These are phyloP conservation scores for Cutaneotrichosporon daszewskae DNA, from an alignment of 1,284 basidiomycete genomes.

Conservation along the genomic window DNA sequence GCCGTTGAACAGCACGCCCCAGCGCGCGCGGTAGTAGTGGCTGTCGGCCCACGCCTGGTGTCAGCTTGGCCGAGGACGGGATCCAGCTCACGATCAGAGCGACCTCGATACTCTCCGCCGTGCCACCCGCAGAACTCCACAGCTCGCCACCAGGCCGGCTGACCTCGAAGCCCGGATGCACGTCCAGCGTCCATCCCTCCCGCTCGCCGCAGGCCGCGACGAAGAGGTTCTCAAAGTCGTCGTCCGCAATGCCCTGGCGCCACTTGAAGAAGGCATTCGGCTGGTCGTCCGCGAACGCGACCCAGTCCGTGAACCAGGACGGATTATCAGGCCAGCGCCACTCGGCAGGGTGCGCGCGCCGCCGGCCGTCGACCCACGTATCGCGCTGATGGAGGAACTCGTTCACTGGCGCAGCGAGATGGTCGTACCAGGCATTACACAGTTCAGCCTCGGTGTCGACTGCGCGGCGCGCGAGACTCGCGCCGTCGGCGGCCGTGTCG, in stretches of 20 bases:
- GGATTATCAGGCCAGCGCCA: too few species aligned
- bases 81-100: slow-evolving; percentile 4
- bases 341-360: not conserved
- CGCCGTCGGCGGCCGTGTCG: not conserved
- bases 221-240: not conserved
- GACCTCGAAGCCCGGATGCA: slow-evolving; percentile 5
- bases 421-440: not conserved
- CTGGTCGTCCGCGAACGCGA: not conserved
- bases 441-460: not conserved
- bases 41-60: slow-evolving; percentile 7
- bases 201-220: not conserved
- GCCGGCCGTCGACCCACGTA: not conserved
- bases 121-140: not conserved
- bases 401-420: slow-evolving; percentile 1
- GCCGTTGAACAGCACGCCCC: slow-evolving; percentile 11
- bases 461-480: not conserved
- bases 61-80: not conserved
- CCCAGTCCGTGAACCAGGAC: too few species aligned
- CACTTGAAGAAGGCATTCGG: not conserved
- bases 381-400: not conserved
- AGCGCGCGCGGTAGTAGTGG: slow-evolving; percentile 12
- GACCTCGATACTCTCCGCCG: not conserved
- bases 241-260: not conserved
- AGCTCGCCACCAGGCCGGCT: not conserved
- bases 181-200: slow-evolving; percentile 1